phyloP scores from a whole-genome alignment of 2,329 filamentous ascomycete genomes.

The Venturia pyrina region DNA sequence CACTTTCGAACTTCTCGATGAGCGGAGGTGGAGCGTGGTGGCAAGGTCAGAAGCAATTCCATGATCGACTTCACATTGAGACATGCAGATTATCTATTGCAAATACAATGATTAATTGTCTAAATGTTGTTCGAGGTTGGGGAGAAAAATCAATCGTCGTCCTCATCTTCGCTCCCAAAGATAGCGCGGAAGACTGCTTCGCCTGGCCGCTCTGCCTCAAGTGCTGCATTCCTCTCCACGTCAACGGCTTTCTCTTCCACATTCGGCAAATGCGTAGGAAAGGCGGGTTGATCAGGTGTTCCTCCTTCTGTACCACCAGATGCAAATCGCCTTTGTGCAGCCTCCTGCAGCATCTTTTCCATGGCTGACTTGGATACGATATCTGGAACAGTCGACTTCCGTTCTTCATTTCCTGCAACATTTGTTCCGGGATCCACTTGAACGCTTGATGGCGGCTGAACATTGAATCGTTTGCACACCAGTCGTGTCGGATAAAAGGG shows the following conservation, averaged over 20 bases:
- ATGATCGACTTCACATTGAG: background rate
- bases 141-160: background rate
- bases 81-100: background rate
- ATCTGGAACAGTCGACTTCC: slow-evolving; percentile 21
- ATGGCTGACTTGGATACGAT: slow-evolving; percentile 46
- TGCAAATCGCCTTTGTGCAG: slow-evolving; percentile 19
- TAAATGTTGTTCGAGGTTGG: background rate
- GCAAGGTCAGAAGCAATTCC: background rate
- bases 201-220: slow-evolving; percentile 64
- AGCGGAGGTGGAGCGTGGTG: background rate
- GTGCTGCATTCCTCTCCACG: slow-evolving; percentile 64
- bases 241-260: slow-evolving; percentile 40
- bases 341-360: slow-evolving; percentile 43
- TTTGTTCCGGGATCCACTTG: slow-evolving; percentile 41
- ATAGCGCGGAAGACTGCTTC: slow-evolving; percentile 85
- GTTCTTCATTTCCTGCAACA: slow-evolving; percentile 11
- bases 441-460: slow-evolving; percentile 51
- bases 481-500: slow-evolving; percentile 74
- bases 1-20: background rate
- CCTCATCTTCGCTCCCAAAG: slow-evolving; percentile 68
- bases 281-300: slow-evolving; percentile 15
- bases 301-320: slow-evolving; percentile 18
- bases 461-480: slow-evolving; percentile 90
- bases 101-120: background rate
- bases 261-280: slow-evolving; percentile 12